Evolutionary conservation across 306 rosid genomes (phyloP).

Genomic region (Inga laurina): DNA sequence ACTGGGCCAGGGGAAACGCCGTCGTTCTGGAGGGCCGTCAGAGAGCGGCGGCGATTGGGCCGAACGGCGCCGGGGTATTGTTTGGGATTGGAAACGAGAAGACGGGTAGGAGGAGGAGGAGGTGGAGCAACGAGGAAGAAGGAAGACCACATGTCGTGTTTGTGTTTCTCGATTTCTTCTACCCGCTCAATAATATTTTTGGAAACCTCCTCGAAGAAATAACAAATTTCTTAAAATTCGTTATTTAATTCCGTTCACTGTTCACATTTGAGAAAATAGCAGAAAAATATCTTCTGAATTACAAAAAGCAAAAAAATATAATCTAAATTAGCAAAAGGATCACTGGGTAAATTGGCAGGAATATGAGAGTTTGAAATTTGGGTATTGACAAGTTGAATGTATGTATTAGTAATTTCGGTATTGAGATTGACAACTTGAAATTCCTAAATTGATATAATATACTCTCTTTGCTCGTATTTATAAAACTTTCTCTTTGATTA

Average conservation of each 20-base stretch:
- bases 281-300: no score
- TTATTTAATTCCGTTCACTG: not conserved
- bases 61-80: conserved; percentile 37
- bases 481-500: no score
- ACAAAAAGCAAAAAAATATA: no score
- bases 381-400: no score
- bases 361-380: no score
- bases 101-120: not conserved
- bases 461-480: no score
- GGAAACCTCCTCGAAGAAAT: not conserved
- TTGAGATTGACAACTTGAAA: no score
- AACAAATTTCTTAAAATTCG: not conserved
- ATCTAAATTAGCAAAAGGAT: no score
- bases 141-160: conserved; percentile 34
- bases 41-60: conserved; percentile 27
- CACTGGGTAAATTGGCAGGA: accelerated
- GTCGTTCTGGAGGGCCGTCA: not conserved
- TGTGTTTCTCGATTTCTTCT: not conserved
- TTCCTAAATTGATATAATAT: no score
- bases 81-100: conserved; percentile 33
- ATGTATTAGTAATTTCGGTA: no score
- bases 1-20: conserved; percentile 12
- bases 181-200: not conserved
- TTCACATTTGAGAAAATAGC: no score
- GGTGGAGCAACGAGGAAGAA: conserved; percentile 4